A percentile compares a stretch with the other conserved stretches of the same genome.
Evolutionary conservation across 805 yeast species (phyloP).

Genomic region (Yarrowia sp.): DNA sequence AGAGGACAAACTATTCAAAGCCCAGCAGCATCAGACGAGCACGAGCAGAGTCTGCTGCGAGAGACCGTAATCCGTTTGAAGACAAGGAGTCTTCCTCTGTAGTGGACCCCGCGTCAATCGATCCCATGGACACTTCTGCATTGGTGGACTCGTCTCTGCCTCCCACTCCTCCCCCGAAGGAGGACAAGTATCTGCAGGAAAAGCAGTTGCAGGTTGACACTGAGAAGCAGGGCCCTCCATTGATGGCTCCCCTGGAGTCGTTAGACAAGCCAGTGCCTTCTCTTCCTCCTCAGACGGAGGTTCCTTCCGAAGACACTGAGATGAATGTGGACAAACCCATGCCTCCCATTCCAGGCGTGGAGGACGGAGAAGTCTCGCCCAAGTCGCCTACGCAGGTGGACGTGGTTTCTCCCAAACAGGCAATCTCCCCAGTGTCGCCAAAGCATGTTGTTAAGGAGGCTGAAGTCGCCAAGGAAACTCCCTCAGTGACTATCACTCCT

Average conservation of each 20-base stretch:
- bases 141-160: conserved; percentile 7
- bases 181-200: conserved; percentile 12
- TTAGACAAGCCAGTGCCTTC: conserved; percentile 16
- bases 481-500: no score
- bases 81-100: neutral
- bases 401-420: conserved; percentile 1
- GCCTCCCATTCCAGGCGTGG: conserved; percentile 21
- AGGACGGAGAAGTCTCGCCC: conserved; percentile 1
- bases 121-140: neutral
- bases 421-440: conserved; percentile 1
- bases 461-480: neutral
- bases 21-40: conserved; percentile 22
- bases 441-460: neutral
- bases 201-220: conserved; percentile 20
- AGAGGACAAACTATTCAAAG: conserved; percentile 26
- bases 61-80: conserved; percentile 8
- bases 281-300: neutral
- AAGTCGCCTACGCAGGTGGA: neutral
- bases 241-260: conserved; percentile 10
- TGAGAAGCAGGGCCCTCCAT: neutral
- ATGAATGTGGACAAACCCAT: conserved; percentile 14
- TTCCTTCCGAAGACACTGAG: neutral
- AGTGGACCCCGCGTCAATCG: neutral
- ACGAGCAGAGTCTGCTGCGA: conserved; percentile 16
- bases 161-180: conserved; percentile 24